Percentiles rank a stretch among this genome's conserved stretches.
Conservation (phyloP, 495 filamentous ascomycete species). For the Bombardia bombarda region DNA sequence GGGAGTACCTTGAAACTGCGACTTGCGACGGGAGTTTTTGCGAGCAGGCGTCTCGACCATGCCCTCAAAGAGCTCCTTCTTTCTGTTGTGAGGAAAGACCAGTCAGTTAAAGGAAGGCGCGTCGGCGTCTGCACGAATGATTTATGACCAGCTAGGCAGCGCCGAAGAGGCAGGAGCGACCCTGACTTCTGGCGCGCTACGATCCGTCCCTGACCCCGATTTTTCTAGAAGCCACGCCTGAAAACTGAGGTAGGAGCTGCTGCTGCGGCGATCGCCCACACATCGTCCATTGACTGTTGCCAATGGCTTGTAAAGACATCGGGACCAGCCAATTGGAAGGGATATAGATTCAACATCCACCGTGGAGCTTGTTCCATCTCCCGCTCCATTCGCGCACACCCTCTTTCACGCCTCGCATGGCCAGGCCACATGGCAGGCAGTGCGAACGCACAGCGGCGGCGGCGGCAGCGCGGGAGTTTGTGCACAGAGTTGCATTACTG, state of each 20-base stretch:
- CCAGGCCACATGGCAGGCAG: too few species aligned
- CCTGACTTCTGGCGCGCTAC: too few species aligned
- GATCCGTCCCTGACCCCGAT: not conserved
- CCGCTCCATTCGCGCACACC: too few species aligned
- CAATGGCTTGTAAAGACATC: too few species aligned
- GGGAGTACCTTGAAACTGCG: conserved; percentile 29
- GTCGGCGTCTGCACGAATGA: not conserved
- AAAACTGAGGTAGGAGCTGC: not conserved
- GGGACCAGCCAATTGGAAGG: too few species aligned
- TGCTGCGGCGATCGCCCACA: not conserved
- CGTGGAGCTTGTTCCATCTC: too few species aligned
- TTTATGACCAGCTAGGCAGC: not conserved
- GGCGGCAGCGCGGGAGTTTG: not conserved
- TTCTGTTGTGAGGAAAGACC: conserved; percentile 22
- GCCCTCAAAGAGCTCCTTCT: conserved; percentile 45
- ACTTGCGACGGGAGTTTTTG: conserved; percentile 33
- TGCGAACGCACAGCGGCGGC: not conserved
- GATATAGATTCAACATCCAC: too few species aligned
- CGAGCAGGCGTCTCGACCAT: conserved; percentile 40
- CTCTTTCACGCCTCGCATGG: too few species aligned
- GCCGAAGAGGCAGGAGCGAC: too few species aligned
- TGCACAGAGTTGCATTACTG: not conserved
- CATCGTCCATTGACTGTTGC: too few species aligned
- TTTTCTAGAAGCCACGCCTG: not conserved
- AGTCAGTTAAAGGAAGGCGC: not conserved